Conservation (phyloP, 305 asterid genomes). For the Andrographis paniculata region DNA sequence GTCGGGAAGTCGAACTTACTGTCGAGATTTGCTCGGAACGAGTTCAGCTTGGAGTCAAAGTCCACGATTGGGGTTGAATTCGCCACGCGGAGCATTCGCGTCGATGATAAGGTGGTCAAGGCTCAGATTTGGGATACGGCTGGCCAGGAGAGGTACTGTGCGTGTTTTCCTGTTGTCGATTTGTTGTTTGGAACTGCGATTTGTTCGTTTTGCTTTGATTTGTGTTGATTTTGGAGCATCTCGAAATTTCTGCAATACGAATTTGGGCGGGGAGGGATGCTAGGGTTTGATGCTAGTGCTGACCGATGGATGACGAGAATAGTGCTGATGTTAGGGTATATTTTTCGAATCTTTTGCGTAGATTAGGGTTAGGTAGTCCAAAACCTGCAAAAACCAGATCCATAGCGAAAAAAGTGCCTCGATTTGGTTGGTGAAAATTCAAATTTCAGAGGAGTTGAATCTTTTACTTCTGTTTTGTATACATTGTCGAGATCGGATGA, state of each 20-base stretch:
- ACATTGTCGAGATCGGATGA: neutral
- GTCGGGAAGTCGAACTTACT: slow-evolving; percentile 29
- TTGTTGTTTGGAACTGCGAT: slow-evolving; percentile 3
- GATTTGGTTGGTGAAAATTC: slow-evolving; percentile 5
- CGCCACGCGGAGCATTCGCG: slow-evolving; percentile 32
- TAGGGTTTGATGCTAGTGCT: slow-evolving; percentile 13
- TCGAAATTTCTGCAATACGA: neutral
- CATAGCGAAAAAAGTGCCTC: slow-evolving; percentile 14
- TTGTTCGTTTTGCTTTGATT: neutral
- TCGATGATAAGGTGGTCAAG: slow-evolving; percentile 31
- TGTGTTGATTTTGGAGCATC: neutral
- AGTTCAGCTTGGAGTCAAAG: slow-evolving; percentile 34
- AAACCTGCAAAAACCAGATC: slow-evolving; percentile 16
- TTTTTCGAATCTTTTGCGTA: neutral
- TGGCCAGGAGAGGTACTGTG: slow-evolving; percentile 26
- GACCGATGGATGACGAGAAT: neutral
- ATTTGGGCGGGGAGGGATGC: slow-evolving; percentile 12
- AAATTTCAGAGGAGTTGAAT: slow-evolving; percentile 3
- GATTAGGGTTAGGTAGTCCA: slow-evolving; percentile 10
- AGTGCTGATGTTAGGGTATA: neutral
- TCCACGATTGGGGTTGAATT: slow-evolving; percentile 32
- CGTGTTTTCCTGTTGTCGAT: neutral
- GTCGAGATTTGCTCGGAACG: slow-evolving; percentile 31
- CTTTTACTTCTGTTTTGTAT: neutral
- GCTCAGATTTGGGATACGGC: slow-evolving; percentile 40